A percentile compares a stretch with the other conserved stretches of the same genome.
Evolutionary conservation across 176 grass and related monocot genomes (phyloP).

Genomic region (Raddia distichophylla): DNA sequence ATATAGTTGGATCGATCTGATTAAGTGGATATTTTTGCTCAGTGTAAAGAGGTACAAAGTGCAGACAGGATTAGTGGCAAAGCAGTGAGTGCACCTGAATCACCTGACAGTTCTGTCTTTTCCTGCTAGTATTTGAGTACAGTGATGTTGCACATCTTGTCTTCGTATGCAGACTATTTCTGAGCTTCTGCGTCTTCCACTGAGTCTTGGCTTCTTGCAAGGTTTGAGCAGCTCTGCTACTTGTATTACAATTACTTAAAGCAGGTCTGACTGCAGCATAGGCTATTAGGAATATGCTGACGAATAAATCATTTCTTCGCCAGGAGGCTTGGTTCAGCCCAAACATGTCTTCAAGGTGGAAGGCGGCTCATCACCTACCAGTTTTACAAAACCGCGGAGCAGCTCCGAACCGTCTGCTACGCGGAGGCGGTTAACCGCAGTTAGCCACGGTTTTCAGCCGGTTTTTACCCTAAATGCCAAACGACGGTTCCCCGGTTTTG

Average conservation of each 20-base stretch:
- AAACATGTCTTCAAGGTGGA: neutral
- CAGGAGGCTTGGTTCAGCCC: neutral
- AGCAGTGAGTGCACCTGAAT: conserved; percentile 17
- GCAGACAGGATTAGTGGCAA: neutral
- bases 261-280: neutral
- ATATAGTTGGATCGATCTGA: neutral
- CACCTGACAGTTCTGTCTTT: neutral
- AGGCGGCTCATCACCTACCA: neutral
- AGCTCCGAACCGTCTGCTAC: too few relatives aligned
- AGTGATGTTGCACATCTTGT: neutral
- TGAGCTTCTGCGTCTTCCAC: neutral
- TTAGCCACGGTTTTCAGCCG: too few relatives aligned
- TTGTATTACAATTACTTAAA: neutral
- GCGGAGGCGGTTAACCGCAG: too few relatives aligned
- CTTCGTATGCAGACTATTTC: neutral
- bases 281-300: neutral
- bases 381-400: too few relatives aligned
- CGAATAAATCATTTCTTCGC: neutral
- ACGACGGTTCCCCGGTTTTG: too few relatives aligned
- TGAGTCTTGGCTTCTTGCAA: conserved; percentile 1
- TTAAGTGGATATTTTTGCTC: neutral
- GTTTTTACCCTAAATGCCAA: too few relatives aligned
- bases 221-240: neutral
- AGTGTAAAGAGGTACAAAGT: neutral
- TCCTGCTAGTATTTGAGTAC: neutral